Evolutionary conservation across 345 rosid genomes (phyloP).

Genomic region (Adansonia digitata): DNA sequence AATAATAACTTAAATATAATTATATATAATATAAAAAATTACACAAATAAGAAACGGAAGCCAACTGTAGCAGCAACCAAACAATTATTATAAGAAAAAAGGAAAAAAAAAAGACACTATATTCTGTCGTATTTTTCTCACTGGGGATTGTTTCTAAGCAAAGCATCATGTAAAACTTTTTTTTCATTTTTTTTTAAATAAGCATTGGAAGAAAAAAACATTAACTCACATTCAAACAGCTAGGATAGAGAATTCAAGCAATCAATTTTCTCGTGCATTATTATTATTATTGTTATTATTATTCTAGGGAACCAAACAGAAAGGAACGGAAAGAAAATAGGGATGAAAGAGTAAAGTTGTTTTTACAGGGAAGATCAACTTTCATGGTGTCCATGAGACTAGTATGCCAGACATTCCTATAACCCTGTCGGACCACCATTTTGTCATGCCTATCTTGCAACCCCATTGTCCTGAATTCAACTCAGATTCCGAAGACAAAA

Average conservation of each 20-base stretch:
- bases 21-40: too few species aligned
- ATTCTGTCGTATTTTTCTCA: too few species aligned
- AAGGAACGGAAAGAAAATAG: not conserved
- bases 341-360: too few species aligned
- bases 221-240: not conserved
- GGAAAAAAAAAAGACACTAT: too few species aligned
- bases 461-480: not conserved
- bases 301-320: conserved; percentile 10
- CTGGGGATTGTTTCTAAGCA: too few species aligned
- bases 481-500: not conserved
- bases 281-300: too few species aligned
- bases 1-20: too few species aligned
- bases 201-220: not conserved
- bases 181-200: too few species aligned
- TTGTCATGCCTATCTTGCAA: not conserved
- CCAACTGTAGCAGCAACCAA: too few species aligned
- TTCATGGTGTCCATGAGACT: conserved; percentile 25
- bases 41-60: too few species aligned
- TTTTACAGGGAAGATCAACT: conserved; percentile 36
- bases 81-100: not conserved
- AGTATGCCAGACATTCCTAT: conserved; percentile 45
- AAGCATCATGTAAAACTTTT: too few species aligned
- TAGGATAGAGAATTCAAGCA: not conserved
- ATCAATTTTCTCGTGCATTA: not conserved
- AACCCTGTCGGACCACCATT: conserved; percentile 36